Conservation (phyloP, 2,329 filamentous ascomycete genomes). For the Plenodomus tracheiphilus region DNA sequence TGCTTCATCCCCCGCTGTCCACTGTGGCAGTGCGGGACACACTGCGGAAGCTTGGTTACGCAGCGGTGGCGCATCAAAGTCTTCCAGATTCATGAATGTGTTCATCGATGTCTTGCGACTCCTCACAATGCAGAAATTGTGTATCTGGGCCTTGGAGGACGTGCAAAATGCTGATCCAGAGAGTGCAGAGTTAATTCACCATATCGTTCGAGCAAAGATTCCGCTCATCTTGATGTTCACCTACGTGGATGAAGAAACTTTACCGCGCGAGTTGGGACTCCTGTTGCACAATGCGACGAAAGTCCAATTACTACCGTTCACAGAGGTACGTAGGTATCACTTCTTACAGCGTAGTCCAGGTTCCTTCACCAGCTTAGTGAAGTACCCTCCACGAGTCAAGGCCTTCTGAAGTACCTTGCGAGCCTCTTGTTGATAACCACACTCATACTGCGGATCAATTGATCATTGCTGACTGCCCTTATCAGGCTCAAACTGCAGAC, state of each 20-base stretch:
- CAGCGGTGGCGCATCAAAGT: constrained; percentile 51
- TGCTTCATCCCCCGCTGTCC: constrained; percentile 39
- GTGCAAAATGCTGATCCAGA: constrained; percentile 89
- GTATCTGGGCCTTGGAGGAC: constrained; percentile 87
- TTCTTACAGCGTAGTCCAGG: not conserved
- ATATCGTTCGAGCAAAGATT: constrained; percentile 77
- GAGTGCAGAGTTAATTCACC: constrained; percentile 78
- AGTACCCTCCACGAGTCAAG: not conserved
- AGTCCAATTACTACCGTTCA: constrained; percentile 72
- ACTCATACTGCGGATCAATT: not conserved
- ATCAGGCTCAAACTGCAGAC: constrained; percentile 67
- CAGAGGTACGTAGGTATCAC: constrained; percentile 53
- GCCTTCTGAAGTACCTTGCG: not conserved
- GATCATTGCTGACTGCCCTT: not conserved
- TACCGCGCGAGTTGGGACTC: constrained; percentile 43
- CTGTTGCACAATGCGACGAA: constrained; percentile 57
- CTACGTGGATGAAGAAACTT: constrained; percentile 46
- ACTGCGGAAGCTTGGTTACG: constrained; percentile 52
- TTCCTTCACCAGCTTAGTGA: not conserved
- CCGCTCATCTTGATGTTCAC: constrained; percentile 74
- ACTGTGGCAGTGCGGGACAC: constrained; percentile 41
- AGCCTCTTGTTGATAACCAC: not conserved
- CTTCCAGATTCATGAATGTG: constrained; percentile 80
- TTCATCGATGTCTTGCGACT: constrained; percentile 84
- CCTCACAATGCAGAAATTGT: constrained; percentile 80